Percentiles rank a stretch among this genome's conserved stretches.
phyloP scores from a whole-genome alignment of 768 basidiomycete species.

The Panaeolus papilionaceus region DNA sequence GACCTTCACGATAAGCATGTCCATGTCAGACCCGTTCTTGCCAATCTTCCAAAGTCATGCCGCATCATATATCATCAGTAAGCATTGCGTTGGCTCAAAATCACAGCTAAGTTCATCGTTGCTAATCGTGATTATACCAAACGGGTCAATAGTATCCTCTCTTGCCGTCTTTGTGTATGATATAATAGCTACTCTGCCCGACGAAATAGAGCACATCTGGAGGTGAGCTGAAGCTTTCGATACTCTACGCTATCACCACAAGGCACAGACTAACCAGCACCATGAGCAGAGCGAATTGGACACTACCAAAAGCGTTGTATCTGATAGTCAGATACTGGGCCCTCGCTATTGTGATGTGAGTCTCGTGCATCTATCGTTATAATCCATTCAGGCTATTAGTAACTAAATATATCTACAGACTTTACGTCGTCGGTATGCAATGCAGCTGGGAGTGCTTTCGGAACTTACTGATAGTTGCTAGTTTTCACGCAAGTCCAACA shows the following conservation, averaged over 20 bases:
- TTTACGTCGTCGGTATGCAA: background rate
- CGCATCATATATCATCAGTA: background rate
- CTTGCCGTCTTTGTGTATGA: background rate
- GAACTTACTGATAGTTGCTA: background rate
- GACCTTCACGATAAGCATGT: background rate
- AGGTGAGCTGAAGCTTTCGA: background rate
- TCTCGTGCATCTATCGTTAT: background rate
- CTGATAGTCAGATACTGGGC: background rate
- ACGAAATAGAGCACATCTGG: conserved; percentile 4
- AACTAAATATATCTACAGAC: background rate
- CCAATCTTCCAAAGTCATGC: background rate
- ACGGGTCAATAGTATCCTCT: background rate
- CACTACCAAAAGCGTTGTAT: background rate
- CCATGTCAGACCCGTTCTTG: background rate
- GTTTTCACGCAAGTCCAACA: background rate
- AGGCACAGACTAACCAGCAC: background rate
- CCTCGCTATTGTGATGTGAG: background rate
- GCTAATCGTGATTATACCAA: background rate
- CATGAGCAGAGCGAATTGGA: background rate
- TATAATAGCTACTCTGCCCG: background rate
- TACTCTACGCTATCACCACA: no score
- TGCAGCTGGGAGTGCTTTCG: background rate
- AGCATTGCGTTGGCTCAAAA: background rate
- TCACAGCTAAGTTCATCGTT: background rate
- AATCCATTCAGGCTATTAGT: background rate